Conservation (phyloP, 75 land plant species). For the Azolla pinnata region DNA sequence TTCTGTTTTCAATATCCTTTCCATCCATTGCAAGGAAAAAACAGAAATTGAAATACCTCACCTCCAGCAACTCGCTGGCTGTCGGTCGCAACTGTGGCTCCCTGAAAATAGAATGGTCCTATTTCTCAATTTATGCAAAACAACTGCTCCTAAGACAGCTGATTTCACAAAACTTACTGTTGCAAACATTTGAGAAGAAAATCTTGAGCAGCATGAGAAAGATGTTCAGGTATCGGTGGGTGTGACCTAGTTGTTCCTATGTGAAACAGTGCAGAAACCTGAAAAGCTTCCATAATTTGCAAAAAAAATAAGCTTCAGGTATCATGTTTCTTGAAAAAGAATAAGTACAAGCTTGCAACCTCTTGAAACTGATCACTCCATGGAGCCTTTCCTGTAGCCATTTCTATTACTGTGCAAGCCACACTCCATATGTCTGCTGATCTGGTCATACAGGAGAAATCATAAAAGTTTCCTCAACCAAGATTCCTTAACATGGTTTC, state of each 20-base stretch:
- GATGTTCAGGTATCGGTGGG: slow-evolving; percentile 97
- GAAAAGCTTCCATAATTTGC: too few relatives aligned
- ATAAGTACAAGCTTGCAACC: slow-evolving; percentile 18
- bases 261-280: slow-evolving; percentile 95
- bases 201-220: slow-evolving; percentile 75
- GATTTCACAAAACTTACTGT: slow-evolving; percentile 57
- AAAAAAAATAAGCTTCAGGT: too few relatives aligned
- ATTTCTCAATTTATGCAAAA: not conserved
- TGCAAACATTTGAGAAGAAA: slow-evolving; percentile 84
- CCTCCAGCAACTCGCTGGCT: slow-evolving; percentile 75
- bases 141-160: not conserved
- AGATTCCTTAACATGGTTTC: too few relatives aligned
- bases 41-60: slow-evolving; percentile 9
- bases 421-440: slow-evolving; percentile 99
- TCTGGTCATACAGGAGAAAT: too few relatives aligned
- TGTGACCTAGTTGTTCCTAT: slow-evolving; percentile 94
- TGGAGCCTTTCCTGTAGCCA: slow-evolving; percentile 99
- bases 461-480: too few relatives aligned
- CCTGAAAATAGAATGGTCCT: slow-evolving; percentile 22
- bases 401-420: slow-evolving; percentile 95
- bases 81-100: slow-evolving; percentile 70
- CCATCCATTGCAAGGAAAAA: too few relatives aligned
- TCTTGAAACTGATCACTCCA: slow-evolving; percentile 98
- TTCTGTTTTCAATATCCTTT: too few relatives aligned
- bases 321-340: too few relatives aligned